Base-by-base conservation (phyloP, 2,329 filamentous ascomycete species). In the Cercospora sojina region DNA sequence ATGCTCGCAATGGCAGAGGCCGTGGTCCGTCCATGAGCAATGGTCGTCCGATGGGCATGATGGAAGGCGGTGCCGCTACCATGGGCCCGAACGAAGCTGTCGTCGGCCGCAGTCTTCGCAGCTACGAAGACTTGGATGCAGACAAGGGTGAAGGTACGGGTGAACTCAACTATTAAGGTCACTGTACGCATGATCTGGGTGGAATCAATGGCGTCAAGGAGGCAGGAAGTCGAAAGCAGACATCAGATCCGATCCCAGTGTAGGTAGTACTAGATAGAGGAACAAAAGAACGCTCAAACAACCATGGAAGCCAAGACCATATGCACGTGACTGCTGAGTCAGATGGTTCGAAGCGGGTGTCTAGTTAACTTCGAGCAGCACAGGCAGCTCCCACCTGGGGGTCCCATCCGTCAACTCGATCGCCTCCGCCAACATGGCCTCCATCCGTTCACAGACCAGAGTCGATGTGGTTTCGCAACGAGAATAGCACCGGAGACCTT, bases 81-180 rank as follows among this genome's bases (percentile, higher is more conserved):
- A 90, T 93, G 67, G 93, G 93, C 0, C 94, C 95, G 20, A 87
- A 91, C 20, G 93, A 98, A 79, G 94, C 95, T 10, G 93, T 96
- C 0, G 92, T 96, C 72, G 95, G 95, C 5, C 88, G 95, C 65
- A 97, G 91, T 68, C 82, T 99, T 71, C 97, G 96, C 85, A 97
- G 92, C 78, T 99, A 99, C 77, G 96, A 99, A 79, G 95, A 99
- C 77, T 83, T 99, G 25, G 95, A 99, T 81, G 94, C 96, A n/a
- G 82, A 81, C 60, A 71, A 74, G 51, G 80, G 79, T 43, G 78
- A 79, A 60, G 91, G 90, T 47, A 88, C 90, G 47, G 91, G 91
- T 29, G 94, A 97, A 81, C 82, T 98, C 74, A 96, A 98, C 80
- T 98, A 98, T 77, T 98, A 85, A 35, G 38, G n/a, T 16, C 23